Conservation (phyloP, 192 early-diverging fungal species). For the Funneliformis mosseae region DNA sequence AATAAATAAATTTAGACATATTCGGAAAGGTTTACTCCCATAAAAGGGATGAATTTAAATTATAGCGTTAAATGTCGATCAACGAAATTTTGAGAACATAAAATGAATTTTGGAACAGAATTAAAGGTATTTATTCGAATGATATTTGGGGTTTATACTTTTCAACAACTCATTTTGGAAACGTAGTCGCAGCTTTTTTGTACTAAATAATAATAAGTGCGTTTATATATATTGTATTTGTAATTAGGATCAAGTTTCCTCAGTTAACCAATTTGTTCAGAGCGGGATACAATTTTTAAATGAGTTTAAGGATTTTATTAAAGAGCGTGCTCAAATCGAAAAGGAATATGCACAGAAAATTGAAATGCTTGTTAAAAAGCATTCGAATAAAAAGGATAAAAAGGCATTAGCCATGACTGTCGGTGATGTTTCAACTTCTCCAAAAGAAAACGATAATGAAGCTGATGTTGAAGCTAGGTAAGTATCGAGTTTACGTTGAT, state of each 20-base stretch:
- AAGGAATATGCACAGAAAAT: constrained; percentile 70
- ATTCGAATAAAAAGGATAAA: constrained; percentile 52
- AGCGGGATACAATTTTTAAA: constrained; percentile 61
- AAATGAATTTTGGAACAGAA: constrained; percentile 30
- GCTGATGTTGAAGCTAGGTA: constrained; percentile 45
- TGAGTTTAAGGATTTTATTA: constrained; percentile 72
- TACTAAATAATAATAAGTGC: background rate
- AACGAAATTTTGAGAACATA: background rate
- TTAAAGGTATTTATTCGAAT: constrained; percentile 15
- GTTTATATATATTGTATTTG: background rate
- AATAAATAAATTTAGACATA: too few species aligned
- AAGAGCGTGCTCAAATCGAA: constrained; percentile 70
- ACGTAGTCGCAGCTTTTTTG: background rate
- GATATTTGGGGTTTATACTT: too few species aligned
- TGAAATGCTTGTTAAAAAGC: constrained; percentile 63
- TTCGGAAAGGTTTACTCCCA: too few species aligned
- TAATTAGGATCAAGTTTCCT: constrained; percentile 54
- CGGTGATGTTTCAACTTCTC: constrained; percentile 35
- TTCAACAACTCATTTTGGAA: background rate
- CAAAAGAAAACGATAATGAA: constrained; percentile 38
- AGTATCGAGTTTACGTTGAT: constrained; percentile 15
- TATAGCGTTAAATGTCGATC: background rate
- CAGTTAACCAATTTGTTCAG: constrained; percentile 53
- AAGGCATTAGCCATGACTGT: constrained; percentile 29
- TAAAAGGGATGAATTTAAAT: background rate